Percentiles rank a stretch among this genome's conserved stretches.
phyloP scores from a whole-genome alignment of 805 yeast species.

The Hanseniaspora lachancei region DNA sequence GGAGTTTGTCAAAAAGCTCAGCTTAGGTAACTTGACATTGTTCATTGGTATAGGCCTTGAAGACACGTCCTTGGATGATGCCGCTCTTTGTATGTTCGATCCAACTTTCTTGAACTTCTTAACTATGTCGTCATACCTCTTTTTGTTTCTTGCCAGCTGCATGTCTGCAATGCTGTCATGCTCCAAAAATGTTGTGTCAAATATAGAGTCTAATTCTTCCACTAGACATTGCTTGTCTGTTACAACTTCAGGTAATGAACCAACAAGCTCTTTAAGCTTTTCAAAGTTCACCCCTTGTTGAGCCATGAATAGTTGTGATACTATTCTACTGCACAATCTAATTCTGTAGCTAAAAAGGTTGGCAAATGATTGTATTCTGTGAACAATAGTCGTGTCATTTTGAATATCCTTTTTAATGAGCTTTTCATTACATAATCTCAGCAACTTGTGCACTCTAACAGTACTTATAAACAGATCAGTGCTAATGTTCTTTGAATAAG shows the following conservation, averaged over 20 bases:
- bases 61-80: background rate
- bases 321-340: slow-evolving; percentile 2
- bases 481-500: background rate
- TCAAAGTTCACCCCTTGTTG: background rate
- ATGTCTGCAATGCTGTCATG: background rate
- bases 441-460: background rate
- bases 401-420: background rate
- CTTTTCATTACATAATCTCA: background rate
- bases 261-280: background rate
- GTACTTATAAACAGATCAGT: background rate
- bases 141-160: slow-evolving; percentile 6
- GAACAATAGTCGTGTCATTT: background rate
- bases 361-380: slow-evolving; percentile 7
- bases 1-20: background rate
- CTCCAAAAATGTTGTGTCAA: slow-evolving; percentile 7
- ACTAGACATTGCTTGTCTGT: background rate
- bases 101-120: slow-evolving; percentile 7
- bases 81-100: background rate
- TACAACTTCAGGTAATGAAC: background rate
- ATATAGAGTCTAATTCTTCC: slow-evolving; percentile 1
- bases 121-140: slow-evolving; percentile 3
- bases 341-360: slow-evolving; percentile 5
- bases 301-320: slow-evolving; percentile 7
- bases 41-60: background rate
- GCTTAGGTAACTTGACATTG: background rate